Conservation (phyloP, 768 basidiomycete genomes). For the Gelatoporia subvermispora region DNA sequence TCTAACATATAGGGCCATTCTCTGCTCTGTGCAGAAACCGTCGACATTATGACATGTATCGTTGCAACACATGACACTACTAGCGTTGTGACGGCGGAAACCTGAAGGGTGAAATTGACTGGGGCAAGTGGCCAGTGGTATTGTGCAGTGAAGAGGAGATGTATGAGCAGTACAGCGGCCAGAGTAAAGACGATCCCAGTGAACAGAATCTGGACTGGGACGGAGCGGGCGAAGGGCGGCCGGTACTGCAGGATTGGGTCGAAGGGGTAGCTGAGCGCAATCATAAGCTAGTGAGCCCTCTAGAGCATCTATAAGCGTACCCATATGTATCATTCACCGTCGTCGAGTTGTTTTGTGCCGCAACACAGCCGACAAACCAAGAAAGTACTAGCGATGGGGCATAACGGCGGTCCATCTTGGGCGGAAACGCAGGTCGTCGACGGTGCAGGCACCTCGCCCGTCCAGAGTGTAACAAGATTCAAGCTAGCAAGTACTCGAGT, state of each 20-base stretch:
- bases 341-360: not conserved
- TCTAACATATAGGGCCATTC: conserved; percentile 95
- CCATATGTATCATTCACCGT: not conserved
- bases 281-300: not conserved
- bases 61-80: conserved; percentile 76
- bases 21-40: conserved; percentile 55
- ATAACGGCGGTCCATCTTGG: too few relatives aligned
- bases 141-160: conserved; percentile 91
- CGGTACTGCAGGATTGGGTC: conserved; percentile 80
- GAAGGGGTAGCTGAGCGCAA: conserved; percentile 15
- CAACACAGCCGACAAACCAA: not conserved
- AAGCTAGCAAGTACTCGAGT: too few relatives aligned
- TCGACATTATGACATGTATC: conserved; percentile 65
- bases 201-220: conserved; percentile 87
- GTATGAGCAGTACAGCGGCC: conserved; percentile 78
- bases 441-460: too few relatives aligned
- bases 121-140: conserved; percentile 95
- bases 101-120: conserved; percentile 86
- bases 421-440: too few relatives aligned
- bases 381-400: conserved; percentile 1
- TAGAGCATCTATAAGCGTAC: not conserved
- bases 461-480: too few relatives aligned
- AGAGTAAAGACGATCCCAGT: conserved; percentile 84
- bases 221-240: conserved; percentile 79
- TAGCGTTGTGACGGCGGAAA: conserved; percentile 77